Evolutionary conservation across 2,329 filamentous ascomycete genomes (phyloP).

Genomic region (Xylaria sp.): DNA sequence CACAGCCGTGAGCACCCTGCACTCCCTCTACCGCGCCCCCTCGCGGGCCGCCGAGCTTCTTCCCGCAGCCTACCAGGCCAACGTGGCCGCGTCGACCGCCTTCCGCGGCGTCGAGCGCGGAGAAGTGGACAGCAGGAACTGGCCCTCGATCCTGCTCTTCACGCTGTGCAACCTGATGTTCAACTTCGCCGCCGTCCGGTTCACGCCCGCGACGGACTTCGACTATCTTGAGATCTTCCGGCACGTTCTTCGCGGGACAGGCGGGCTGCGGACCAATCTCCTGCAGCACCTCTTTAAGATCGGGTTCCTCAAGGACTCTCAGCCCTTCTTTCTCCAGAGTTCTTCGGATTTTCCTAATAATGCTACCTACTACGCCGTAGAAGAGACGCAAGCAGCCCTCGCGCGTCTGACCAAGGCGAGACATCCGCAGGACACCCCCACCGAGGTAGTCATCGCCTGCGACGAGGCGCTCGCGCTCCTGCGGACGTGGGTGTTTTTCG

Average conservation of each 20-base stretch:
- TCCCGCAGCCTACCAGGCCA: background rate
- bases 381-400: background rate
- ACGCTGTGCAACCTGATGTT: conserved; percentile 1
- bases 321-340: background rate
- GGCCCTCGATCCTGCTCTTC: background rate
- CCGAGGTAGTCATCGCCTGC: background rate
- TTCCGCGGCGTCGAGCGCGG: background rate
- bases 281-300: background rate
- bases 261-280: background rate
- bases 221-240: conserved; percentile 3
- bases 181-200: background rate
- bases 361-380: background rate
- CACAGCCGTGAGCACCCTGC: background rate
- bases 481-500: background rate
- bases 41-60: background rate
- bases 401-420: background rate
- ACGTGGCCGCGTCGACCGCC: background rate
- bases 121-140: background rate
- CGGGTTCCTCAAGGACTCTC: background rate
- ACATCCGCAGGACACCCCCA: background rate
- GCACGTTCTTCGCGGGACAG: background rate
- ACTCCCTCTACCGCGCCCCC: background rate
- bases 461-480: background rate
- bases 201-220: background rate
- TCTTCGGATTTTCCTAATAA: background rate